These are phyloP conservation scores for Linnemannia hyalina DNA, from an alignment of 192 early-diverging fungal species.

Conservation along the genomic window DNA sequence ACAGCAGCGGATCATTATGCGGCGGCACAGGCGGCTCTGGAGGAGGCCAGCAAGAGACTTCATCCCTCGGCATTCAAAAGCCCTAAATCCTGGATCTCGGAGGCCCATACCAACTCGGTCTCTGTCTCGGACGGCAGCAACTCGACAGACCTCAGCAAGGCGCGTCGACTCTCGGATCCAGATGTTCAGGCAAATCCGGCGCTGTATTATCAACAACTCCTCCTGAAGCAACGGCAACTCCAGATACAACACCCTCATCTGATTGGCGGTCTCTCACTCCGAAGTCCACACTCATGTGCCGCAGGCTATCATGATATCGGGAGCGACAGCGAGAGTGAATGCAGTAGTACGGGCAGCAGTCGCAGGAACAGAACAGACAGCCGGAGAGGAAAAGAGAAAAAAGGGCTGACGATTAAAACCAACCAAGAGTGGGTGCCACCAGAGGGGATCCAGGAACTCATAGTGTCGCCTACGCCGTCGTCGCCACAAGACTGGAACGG, in stretches of 20 bases:
- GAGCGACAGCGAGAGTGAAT: not conserved
- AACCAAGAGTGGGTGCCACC: not conserved
- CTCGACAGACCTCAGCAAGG: not conserved
- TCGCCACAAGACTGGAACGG: not conserved
- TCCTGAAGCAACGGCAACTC: not conserved
- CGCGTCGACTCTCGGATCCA: not conserved
- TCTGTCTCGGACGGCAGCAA: not conserved
- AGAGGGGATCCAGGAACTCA: not conserved
- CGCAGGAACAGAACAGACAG: not conserved
- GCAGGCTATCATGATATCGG: not conserved
- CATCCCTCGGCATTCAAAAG: not conserved
- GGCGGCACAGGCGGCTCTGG: not conserved
- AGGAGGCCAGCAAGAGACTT: not conserved
- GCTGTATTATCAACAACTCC: not conserved
- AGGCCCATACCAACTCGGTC: not conserved
- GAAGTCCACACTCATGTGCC: not conserved
- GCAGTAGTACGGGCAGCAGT: not conserved
- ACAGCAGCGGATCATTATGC: not conserved
- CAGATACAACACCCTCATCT: not conserved
- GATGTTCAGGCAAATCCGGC: not conserved
- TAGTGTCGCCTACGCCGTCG: not conserved
- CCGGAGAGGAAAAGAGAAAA: not conserved
- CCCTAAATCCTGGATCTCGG: not conserved
- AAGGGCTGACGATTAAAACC: not conserved
- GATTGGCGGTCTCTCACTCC: not conserved